These are phyloP conservation scores for Aspergillus sp. DNA, from an alignment of 2,329 filamentous ascomycete species.

Conservation along the genomic window DNA sequence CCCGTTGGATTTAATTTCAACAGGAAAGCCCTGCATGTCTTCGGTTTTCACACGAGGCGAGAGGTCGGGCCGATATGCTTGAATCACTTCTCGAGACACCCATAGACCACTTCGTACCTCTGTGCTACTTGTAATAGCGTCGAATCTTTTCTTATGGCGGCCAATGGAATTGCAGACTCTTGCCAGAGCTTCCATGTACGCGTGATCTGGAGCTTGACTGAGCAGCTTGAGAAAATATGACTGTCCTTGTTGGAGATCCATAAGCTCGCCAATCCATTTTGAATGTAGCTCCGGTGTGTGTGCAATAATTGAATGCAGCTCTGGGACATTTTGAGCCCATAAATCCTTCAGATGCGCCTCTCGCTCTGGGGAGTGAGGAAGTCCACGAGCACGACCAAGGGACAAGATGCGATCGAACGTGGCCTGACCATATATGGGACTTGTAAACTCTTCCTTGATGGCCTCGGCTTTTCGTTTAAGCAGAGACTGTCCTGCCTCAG, in stretches of 20 bases:
- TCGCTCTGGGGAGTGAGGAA: too few species aligned
- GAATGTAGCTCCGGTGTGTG: not conserved
- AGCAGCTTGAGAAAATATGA: constrained; percentile 1
- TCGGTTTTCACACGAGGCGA: not conserved
- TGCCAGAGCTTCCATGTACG: not conserved
- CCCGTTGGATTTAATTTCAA: not conserved
- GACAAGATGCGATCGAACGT: too few species aligned
- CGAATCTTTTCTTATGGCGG: not conserved
- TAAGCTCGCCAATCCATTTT: not conserved
- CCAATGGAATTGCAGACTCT: not conserved
- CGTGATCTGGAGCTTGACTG: not conserved
- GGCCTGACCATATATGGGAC: too few species aligned
- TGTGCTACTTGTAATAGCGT: not conserved
- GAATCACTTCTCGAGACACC: not conserved
- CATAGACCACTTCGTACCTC: not conserved
- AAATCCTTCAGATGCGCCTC: too few species aligned
- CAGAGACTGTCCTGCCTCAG: too few species aligned
- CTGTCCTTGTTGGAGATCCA: not conserved
- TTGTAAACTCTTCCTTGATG: too few species aligned
- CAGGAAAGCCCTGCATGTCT: constrained; percentile 1
- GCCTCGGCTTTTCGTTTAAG: too few species aligned
- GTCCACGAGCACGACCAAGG: too few species aligned
- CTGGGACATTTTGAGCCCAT: not conserved
- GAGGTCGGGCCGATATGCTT: not conserved
- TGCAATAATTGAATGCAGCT: not conserved